Base-by-base conservation (phyloP, 306 rosid genomes). In the Lotus japonicus region DNA sequence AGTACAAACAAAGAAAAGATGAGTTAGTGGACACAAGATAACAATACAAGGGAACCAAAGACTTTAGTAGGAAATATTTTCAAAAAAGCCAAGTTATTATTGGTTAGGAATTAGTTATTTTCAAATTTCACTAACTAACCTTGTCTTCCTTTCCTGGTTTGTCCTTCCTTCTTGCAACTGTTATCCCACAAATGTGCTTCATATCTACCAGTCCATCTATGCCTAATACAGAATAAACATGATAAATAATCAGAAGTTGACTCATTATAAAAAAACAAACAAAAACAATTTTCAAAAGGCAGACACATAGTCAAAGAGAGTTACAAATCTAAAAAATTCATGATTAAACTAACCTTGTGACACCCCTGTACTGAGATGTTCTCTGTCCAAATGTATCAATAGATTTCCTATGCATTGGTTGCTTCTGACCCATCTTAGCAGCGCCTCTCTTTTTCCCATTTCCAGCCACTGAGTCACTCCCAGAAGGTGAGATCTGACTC, bases 151-250 rank as follows among this genome's bases (percentile, higher is more conserved):
- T 94, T 94, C 84, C 97, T 85, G 50, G 97, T 94, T 53, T 94
- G 99, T 51, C 99, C 99, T 77, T 94, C 97, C 72, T 94, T 90
- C 88, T 94, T 94, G 83, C 97, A 94, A 59, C 96, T 90, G 61
- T 94, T 94, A 80, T 94, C 99, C 99, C 99, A 94, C 52, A 94
- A 87, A 85, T 94, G 98, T 7, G 98, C 97, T 80, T 94, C 97
- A 60, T 94, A 94, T 80, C 99, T 85, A 42, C 99, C 99, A 15
- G 99, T 94, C 99, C 99, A 94, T 68, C 99, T 82, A 64, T 94
- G 99, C 71, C 99, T 94, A 66, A n/a, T 35, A 7, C 1, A 75
- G 2, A 43, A 21, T 0, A 28, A 58, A 6, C 21, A 42, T 19
- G 10, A 4, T 23, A 15, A 14, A 51, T 58, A 44, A 23, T 46